Base-by-base conservation (phyloP, 2,329 filamentous ascomycete species). In the Didymosphaeria variabile region DNA sequence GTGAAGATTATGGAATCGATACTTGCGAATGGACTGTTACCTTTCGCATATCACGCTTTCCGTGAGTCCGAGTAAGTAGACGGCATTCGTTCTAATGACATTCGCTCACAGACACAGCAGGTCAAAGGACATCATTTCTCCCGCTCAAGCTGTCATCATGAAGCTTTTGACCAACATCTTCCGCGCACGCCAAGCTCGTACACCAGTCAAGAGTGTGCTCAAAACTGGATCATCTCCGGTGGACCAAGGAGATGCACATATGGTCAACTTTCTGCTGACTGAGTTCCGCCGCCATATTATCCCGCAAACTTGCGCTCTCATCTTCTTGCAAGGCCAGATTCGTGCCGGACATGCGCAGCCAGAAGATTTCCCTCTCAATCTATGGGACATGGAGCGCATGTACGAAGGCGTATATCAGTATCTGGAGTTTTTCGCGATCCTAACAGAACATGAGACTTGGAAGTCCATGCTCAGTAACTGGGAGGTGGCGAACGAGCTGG, bases 351-450 rank as follows among this genome's bases (percentile, higher is more conserved):
- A 89, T 59, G 88, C 90, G 17, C 87, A 94, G 62, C 89, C 92
- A 0, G 88, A 92, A 63, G 94, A 97, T 72, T 98, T 97, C 71
- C 94, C 94, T 0, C 89, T 97, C 1, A 96, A 98, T 71, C 86
- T 93, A 50, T 98, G 94, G 94, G 94, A 98, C 72, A 97, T 98
- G 91, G 94, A 98, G 76, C 88, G 94, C 15, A 94, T 96, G 60
- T 97, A 97, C 76, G 94, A 98, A 72, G 94, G 94, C 0, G 88
- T 98, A 1, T 93, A 94, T 55, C 94, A 97, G 77, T 97, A 97
- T 73, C 87, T 98, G 1, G 94, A 97, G 70, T 97, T 98, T 75
- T 91, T 97, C 57, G 93, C 91, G 17, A 94, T 95, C 0, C 87
- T 97, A 31, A 93, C 92, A 0, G 94, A 97, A 72, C 91, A 94